phyloP scores from a whole-genome alignment of 495 filamentous ascomycete genomes.

The Bacidia gigantensis region DNA sequence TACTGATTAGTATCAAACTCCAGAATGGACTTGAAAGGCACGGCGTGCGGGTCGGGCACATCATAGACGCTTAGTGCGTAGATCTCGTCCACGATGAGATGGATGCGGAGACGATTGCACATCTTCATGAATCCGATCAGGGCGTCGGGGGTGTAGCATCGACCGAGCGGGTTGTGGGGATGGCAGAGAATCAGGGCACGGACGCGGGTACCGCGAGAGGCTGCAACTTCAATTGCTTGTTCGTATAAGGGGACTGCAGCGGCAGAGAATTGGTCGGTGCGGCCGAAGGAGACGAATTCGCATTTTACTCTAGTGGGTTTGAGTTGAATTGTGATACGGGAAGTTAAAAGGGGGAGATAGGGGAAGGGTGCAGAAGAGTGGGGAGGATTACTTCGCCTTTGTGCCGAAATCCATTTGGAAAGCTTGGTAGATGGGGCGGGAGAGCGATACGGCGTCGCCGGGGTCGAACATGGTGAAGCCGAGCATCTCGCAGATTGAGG shows the following conservation, averaged over 20 bases:
- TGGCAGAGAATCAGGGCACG: conserved; percentile 42
- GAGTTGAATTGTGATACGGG: neutral
- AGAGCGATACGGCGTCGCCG: conserved; percentile 37
- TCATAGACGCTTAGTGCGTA: conserved; percentile 44
- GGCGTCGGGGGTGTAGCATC: conserved; percentile 38
- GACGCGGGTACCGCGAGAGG: conserved; percentile 24
- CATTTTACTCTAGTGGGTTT: conserved; percentile 19
- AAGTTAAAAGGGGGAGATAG: neutral
- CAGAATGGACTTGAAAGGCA: conserved; percentile 38
- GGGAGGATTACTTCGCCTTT: conserved; percentile 33
- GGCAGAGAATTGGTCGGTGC: conserved; percentile 30
- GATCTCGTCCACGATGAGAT: conserved; percentile 50
- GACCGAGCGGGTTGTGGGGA: conserved; percentile 48
- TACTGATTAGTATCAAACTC: conserved; percentile 33
- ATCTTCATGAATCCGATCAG: conserved; percentile 35
- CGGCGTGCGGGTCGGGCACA: conserved; percentile 18
- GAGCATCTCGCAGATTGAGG: conserved; percentile 31
- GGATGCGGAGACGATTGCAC: conserved; percentile 40
- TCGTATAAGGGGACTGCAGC: conserved; percentile 32
- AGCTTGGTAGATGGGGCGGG: conserved; percentile 35
- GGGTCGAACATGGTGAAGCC: conserved; percentile 32
- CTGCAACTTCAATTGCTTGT: conserved; percentile 22
- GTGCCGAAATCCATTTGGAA: conserved; percentile 25
- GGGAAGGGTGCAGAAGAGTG: too few relatives aligned
- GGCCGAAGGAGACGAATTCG: conserved; percentile 32